phyloP scores from a whole-genome alignment of 495 filamentous ascomycete genomes.

The Hypomontagnella submonticulosa region DNA sequence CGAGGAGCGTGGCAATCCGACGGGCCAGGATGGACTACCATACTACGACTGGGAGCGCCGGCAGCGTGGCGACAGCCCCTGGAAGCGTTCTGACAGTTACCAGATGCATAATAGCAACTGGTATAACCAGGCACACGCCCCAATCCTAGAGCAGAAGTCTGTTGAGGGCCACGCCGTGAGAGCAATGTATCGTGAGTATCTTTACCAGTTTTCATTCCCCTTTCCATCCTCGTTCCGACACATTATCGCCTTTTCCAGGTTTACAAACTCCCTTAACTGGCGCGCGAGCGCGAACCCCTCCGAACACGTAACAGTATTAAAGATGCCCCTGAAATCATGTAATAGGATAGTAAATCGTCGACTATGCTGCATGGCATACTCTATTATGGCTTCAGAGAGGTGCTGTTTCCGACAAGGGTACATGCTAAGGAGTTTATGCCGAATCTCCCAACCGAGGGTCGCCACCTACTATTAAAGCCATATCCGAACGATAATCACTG shows the following conservation, averaged over 20 bases:
- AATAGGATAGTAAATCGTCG: background rate
- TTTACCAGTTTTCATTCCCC: background rate
- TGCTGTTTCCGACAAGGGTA: background rate
- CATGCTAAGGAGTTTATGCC: background rate
- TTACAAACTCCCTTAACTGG: background rate
- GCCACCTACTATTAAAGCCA: background rate
- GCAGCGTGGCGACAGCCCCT: conserved; percentile 61
- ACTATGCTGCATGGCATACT: background rate
- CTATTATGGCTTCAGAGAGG: background rate
- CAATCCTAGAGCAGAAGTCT: conserved; percentile 64
- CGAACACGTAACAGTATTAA: too few species aligned
- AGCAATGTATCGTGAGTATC: conserved; percentile 61
- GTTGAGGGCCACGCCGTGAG: conserved; percentile 71
- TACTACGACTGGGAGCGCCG: conserved; percentile 65
- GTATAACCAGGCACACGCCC: conserved; percentile 67
- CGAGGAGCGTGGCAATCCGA: conserved; percentile 65
- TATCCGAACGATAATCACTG: conserved; percentile 8
- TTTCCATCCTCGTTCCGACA: conserved; percentile 56
- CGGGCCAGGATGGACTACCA: conserved; percentile 57
- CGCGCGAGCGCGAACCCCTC: background rate
- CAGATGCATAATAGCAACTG: conserved; percentile 52
- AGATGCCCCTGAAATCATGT: too few species aligned
- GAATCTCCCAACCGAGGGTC: background rate
- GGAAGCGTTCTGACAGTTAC: conserved; percentile 57
- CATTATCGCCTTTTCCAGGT: conserved; percentile 31